Conservation (phyloP, 805 yeast genomes). For the Diddensiella caesifluorescens region DNA sequence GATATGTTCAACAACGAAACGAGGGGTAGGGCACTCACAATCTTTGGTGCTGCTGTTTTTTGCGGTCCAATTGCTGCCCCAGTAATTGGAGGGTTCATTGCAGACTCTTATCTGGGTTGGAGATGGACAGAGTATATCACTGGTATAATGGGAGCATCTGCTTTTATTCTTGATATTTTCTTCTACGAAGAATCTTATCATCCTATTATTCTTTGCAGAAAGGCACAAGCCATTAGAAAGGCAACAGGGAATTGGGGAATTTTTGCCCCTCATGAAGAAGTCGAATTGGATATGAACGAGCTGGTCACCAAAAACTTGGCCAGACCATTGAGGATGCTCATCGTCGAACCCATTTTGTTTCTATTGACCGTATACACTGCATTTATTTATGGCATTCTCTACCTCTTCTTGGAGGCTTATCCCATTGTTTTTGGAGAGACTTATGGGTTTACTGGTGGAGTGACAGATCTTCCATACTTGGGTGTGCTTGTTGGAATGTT, state of each 20-base stretch:
- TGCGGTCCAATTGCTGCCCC: conserved; percentile 82
- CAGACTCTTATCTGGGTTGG: conserved; percentile 64
- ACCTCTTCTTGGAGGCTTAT: conserved; percentile 66
- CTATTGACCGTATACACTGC: conserved; percentile 65
- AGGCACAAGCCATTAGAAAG: conserved; percentile 57
- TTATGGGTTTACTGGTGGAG: conserved; percentile 56
- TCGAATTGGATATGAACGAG: conserved; percentile 50
- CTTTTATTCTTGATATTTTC: conserved; percentile 37
- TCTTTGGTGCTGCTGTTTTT: conserved; percentile 69
- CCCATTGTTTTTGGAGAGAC: conserved; percentile 63
- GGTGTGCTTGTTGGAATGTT: conserved; percentile 66
- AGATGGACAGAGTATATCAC: conserved; percentile 74
- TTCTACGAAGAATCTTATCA: conserved; percentile 65
- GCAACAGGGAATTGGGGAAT: conserved; percentile 79
- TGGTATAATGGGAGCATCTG: conserved; percentile 52
- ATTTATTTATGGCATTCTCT: conserved; percentile 74
- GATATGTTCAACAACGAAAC: conserved; percentile 62
- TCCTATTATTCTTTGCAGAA: conserved; percentile 56
- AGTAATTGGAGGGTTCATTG: conserved; percentile 65
- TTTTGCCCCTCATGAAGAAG: conserved; percentile 69
- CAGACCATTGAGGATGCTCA: conserved; percentile 63
- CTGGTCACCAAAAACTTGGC: conserved; percentile 56
- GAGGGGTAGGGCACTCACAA: conserved; percentile 71
- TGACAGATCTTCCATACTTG: conserved; percentile 72
- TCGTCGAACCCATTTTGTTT: conserved; percentile 68